Evolutionary conservation across 2,329 filamentous ascomycete species (phyloP).

Genomic region (Arachnomyces sp.): DNA sequence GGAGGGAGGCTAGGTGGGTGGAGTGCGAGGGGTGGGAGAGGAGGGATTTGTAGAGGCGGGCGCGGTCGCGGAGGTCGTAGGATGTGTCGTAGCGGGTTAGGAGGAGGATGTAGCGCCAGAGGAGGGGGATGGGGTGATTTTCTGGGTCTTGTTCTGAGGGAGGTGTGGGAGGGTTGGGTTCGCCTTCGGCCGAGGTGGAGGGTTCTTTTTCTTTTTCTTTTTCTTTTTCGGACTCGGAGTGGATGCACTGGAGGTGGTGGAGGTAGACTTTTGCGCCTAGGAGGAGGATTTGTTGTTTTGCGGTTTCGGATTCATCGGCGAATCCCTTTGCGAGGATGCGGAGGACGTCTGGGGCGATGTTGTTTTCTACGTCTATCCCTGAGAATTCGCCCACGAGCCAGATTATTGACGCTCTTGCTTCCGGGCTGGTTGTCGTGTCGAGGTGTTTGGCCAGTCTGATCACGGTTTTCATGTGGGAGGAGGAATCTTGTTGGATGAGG

Average conservation of each 20-base stretch:
- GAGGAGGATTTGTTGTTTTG: conserved; percentile 84
- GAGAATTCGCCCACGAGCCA: conserved; percentile 97
- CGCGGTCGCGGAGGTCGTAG: conserved; percentile 87
- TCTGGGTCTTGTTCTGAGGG: conserved; percentile 18
- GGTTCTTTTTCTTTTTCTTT: conserved; percentile 16
- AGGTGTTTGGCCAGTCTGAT: conserved; percentile 84
- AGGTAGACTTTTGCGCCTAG: conserved; percentile 95
- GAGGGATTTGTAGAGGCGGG: conserved; percentile 78
- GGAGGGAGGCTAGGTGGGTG: conserved; percentile 77
- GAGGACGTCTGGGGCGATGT: conserved; percentile 87
- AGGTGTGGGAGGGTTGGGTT: conserved; percentile 9
- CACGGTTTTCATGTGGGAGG: conserved; percentile 74
- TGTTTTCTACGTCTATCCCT: conserved; percentile 69
- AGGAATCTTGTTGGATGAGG: conserved; percentile 83
- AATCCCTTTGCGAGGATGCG: conserved; percentile 83
- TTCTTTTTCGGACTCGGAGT: conserved; percentile 20
- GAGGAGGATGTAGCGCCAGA: conserved; percentile 80
- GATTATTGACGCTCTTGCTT: conserved; percentile 87
- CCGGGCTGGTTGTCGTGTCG: conserved; percentile 77
- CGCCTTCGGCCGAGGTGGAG: conserved; percentile 14
- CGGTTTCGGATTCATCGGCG: conserved; percentile 70
- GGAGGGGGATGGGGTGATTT: conserved; percentile 59
- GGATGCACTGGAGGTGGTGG: conserved; percentile 60
- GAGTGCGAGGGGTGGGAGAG: conserved; percentile 61
- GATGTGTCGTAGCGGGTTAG: conserved; percentile 89